Percentiles rank a stretch among this genome's conserved stretches.
Evolutionary conservation across 768 basidiomycete genomes (phyloP).

Genomic region (Tylopilus sp.): DNA sequence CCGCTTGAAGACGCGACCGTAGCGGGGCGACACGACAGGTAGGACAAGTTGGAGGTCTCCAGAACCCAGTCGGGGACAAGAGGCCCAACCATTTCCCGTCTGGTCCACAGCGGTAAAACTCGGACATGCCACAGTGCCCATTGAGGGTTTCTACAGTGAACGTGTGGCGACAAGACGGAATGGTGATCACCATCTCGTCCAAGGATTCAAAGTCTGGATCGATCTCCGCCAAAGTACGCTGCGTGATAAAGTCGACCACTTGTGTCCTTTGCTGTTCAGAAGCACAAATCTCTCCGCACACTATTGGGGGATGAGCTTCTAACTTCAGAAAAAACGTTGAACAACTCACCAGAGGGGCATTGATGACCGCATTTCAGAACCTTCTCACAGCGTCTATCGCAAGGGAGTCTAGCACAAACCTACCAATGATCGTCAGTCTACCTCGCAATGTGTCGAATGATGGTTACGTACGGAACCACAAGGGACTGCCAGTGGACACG

Average conservation of each 20-base stretch:
- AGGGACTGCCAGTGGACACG: conserved; percentile 58
- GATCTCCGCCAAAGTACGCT: conserved; percentile 48
- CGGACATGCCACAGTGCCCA: conserved; percentile 48
- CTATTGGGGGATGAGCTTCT: conserved; percentile 30
- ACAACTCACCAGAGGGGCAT: conserved; percentile 58
- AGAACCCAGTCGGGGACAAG: conserved; percentile 38
- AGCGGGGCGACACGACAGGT: conserved; percentile 58
- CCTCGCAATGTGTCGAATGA: neutral
- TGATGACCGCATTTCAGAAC: conserved; percentile 56
- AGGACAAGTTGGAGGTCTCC: conserved; percentile 53
- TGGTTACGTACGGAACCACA: conserved; percentile 59
- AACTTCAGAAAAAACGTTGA: neutral
- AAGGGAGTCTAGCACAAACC: conserved; percentile 66
- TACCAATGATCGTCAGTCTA: conserved; percentile 21
- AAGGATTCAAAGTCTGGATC: conserved; percentile 35
- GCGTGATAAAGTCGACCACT: conserved; percentile 60
- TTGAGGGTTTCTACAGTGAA: conserved; percentile 75
- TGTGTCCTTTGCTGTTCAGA: conserved; percentile 33
- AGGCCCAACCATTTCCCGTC: conserved; percentile 45
- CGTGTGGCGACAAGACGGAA: conserved; percentile 57
- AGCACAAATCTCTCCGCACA: conserved; percentile 67
- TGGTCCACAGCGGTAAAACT: conserved; percentile 42
- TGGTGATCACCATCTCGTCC: conserved; percentile 56
- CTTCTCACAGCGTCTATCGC: conserved; percentile 50
- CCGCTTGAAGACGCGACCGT: conserved; percentile 59